Evolutionary conservation across 2,329 filamentous ascomycete genomes (phyloP), one percentile per base, ranked within the genome.

Genomic region (Penicillium sp.): DNA sequence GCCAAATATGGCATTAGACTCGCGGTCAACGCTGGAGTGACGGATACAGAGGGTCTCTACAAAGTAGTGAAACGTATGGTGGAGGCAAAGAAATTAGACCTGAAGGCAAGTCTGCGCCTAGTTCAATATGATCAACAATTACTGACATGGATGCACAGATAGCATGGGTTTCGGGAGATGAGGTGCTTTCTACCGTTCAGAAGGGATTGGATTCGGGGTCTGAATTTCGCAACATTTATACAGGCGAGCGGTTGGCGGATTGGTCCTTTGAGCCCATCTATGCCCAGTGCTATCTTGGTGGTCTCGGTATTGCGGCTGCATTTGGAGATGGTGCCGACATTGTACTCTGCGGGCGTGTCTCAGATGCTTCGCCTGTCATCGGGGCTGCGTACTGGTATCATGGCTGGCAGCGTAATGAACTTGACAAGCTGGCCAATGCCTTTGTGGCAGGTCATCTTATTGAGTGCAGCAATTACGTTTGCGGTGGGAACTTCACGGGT

Each of bases 101-200:
- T 80, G 18, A 78, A 74, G 61, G 67, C 67, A 11, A 42, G 40
- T 30, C 3, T 0, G 4, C 3, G 11, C 10, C 3, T 23, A 11
- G 5, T 23, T 9, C 4, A 14, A 18, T 7, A 10, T 2, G 10
- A n/a, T 39, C 5, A 14, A n/a, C 11, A 13, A 18, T 41, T n/a
- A 29, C 42, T 51, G 8, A 42, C 16, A 39, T 18, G 27, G 7
- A 3, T 29, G 10, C 7, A 47, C 18, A 61, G 59, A 72, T 80
- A 3, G 78, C 78, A 9, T 80, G 76, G 72, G 69, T 81, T 18
- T 75, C 74, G 35, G 78, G 78, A 2, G 78, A 81, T 56, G 74
- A 78, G 56, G 72, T 76, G 6, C 60, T 76, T 5, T 64, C 69
- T 2, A 65, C 67, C 1, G 61, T 76, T 32, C 64, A 71, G 47